phyloP scores from a whole-genome alignment of 495 filamentous ascomycete genomes.

The Neurospora pannonica region DNA sequence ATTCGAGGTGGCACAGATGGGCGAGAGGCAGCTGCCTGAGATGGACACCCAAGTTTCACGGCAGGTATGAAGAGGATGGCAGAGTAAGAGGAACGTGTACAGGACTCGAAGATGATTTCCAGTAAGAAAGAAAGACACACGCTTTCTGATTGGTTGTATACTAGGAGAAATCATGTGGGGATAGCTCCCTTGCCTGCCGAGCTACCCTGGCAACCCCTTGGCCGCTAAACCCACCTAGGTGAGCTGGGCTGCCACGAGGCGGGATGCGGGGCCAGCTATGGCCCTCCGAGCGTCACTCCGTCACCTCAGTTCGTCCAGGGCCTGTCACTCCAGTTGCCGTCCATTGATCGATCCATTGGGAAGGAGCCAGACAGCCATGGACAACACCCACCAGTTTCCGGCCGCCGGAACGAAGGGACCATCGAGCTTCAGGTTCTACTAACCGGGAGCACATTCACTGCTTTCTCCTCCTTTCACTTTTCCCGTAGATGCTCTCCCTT shows the following conservation, averaged over 20 bases:
- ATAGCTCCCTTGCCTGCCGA: background rate
- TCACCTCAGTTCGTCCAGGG: background rate
- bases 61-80: background rate
- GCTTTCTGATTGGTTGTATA: background rate
- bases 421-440: background rate
- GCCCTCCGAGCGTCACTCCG: background rate
- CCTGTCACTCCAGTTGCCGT: background rate
- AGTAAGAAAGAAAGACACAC: background rate
- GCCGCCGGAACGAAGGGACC: background rate
- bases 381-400: background rate
- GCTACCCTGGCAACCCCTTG: background rate
- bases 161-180: background rate
- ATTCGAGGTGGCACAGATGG: background rate
- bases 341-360: background rate
- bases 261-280: background rate
- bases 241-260: background rate
- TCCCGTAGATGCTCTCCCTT: background rate
- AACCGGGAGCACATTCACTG: background rate
- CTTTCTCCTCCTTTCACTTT: background rate
- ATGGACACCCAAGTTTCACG: background rate
- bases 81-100: background rate
- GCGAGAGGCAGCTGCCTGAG: background rate
- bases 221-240: background rate
- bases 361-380: background rate
- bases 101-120: background rate